Base-by-base conservation (phyloP, 306 rosid genomes). In the Acacia crassicarpa region DNA sequence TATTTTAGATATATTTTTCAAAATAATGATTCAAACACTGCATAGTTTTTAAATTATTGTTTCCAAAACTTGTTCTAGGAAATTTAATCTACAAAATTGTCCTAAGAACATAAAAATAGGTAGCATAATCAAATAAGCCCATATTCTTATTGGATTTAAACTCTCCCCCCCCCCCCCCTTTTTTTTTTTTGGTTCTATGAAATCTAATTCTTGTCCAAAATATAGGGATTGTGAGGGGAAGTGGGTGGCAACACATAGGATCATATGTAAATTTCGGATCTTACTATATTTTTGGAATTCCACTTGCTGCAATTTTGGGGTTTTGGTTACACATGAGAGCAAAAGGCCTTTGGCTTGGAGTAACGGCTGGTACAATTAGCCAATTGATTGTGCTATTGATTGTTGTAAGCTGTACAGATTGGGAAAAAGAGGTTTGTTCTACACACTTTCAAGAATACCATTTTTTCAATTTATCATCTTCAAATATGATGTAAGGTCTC, bases 331-430 rank as follows among this genome's bases (percentile, higher is more conserved):
- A 77, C 15, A 74, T 90, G 14, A 81, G 84, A 84, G 98, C 90
- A 68, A 85, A 82, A 75, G 98, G 98, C 10, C 85, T 93, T 11
- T 93, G 98, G 98, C 87, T 87, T 56, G 98, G 94, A 67, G 85
- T 91, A 74, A 79, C 85, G 22, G 8, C 22, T 17, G 98, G 98
- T 78, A 79, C 92, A 19, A 78, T 85, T 20, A 20, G 62, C 61
- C 97, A 91, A 76, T 79, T 84, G 48, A 8, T 84, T 38, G 0
- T 90, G 79, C 87, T 93, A 6, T 62, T 78, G 32, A 54, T 89
- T 72, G 80, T 90, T 56, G 88, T 91, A 32, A 46, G 84, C 78
- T 74, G 85, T 16, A 86, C 94, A 45, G 78, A 89, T 32, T 93
- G 97, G 98, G 83, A 85, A 78, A 85, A 85, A 45, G 94, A 86